Evolutionary conservation across 768 basidiomycete genomes (phyloP), one percentile per base, ranked within the genome.

Genomic region (Boletus vinaceobasis): DNA sequence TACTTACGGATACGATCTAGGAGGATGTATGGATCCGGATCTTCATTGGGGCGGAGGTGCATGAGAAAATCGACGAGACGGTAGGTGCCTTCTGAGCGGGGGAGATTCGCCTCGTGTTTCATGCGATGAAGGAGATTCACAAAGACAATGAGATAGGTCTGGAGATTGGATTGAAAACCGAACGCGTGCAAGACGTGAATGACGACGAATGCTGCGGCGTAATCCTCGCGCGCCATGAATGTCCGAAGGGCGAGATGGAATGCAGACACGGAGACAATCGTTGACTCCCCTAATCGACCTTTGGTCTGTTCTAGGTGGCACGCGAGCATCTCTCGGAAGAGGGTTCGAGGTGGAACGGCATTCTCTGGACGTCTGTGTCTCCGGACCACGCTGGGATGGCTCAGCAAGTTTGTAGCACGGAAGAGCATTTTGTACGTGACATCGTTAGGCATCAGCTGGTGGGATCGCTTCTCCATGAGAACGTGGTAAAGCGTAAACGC

Each of bases 381-480:
- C 17, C 72, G 72, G 0, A 57, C 60, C 47, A 68, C 19, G 53
- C 55, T 65, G 23, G 55, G 53, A 7, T 56, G 51, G 31, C 43
- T 59, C 52, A 44, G 62, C 54, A 50, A 62, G 46, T 38, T 54
- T 4, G 55, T 56, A 7, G 71, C 66, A 27, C 66, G 69, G 58
- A 82, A 80, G 21, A 83, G 63, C 53, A 65, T 65, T 17, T 70
- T 74, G 69, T 76, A 83, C 0, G 80, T 82, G 54, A 66, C 70
- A 54, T 81, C 74, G 7, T 79, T 82, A 1, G 63, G 64, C 48
- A 77, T 62, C 5, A 68, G 51, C 0, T 62, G 56, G 10, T 59
- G 60, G 1, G 66, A 60, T 1, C 74, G 67, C 32, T 75, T 64
- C 27, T 43, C 52, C 58, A 74, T 66, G 44, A 84, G 62, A 21